Percentiles rank a stretch among this genome's conserved stretches.
Conservation (phyloP, 2,329 filamentous ascomycete species). For the Phyllosticta citrichinensis region DNA sequence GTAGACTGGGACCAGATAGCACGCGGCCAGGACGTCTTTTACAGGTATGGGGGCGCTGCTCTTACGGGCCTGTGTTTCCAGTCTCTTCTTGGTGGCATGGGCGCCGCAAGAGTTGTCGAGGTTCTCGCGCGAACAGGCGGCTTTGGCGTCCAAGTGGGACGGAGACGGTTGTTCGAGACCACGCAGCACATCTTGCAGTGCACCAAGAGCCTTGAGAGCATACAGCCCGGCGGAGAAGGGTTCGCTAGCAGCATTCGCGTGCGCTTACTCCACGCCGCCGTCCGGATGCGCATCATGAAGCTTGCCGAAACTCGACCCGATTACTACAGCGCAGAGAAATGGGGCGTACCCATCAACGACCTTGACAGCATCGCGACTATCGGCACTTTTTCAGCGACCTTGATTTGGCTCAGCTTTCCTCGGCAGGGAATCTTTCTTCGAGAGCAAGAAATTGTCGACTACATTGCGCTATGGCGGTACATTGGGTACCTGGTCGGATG, state of each 20-base stretch:
- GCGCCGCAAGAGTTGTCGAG: constrained; percentile 61
- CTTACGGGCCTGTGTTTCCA: constrained; percentile 56
- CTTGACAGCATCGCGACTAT: constrained; percentile 66
- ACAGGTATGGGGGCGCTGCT: constrained; percentile 60
- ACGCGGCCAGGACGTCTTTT: constrained; percentile 67
- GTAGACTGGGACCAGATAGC: constrained; percentile 69
- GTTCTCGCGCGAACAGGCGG: constrained; percentile 65
- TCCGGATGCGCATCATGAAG: constrained; percentile 54
- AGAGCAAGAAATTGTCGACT: constrained; percentile 54
- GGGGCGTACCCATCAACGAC: constrained; percentile 63
- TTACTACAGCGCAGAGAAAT: constrained; percentile 52
- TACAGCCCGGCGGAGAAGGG: constrained; percentile 59
- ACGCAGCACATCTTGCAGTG: constrained; percentile 67
- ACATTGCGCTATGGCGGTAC: constrained; percentile 66
- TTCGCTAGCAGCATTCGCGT: constrained; percentile 57
- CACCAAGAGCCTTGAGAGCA: constrained; percentile 51
- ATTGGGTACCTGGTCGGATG: constrained; percentile 62
- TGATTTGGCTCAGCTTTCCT: constrained; percentile 61
- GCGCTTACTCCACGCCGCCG: constrained; percentile 57
- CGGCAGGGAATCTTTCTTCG: constrained; percentile 61
- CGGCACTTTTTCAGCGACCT: constrained; percentile 54
- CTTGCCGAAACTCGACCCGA: constrained; percentile 45
- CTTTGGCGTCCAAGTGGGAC: constrained; percentile 58
- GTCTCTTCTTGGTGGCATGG: constrained; percentile 60
- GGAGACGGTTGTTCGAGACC: constrained; percentile 59